phyloP scores from a whole-genome alignment of 2,329 filamentous ascomycete species.

The Capronia americana region DNA sequence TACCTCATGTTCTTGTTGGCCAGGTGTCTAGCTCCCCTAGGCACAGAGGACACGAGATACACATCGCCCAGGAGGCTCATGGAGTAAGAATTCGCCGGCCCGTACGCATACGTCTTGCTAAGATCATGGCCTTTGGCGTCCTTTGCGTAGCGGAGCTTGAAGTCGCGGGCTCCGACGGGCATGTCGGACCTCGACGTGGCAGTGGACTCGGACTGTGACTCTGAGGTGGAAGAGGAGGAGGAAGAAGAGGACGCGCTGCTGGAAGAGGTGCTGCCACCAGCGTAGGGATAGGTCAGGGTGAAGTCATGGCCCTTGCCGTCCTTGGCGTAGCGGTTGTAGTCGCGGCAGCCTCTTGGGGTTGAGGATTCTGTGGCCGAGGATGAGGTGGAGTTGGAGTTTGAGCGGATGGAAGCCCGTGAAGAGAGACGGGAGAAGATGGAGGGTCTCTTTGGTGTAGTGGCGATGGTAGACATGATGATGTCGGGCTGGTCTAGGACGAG shows the following conservation, averaged over 20 bases:
- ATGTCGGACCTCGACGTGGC: not conserved
- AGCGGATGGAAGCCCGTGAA: conserved; percentile 7
- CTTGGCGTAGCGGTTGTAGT: conserved; percentile 23
- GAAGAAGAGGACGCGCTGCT: conserved; percentile 4
- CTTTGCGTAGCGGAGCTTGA: conserved; percentile 28
- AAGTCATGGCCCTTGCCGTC: conserved; percentile 28
- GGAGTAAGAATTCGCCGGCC: not conserved
- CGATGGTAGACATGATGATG: conserved; percentile 19
- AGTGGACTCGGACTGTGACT: not conserved
- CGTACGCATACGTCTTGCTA: conserved; percentile 2
- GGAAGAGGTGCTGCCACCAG: not conserved
- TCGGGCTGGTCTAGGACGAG: not conserved
- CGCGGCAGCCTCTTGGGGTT: conserved; percentile 4
- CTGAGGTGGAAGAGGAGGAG: not conserved
- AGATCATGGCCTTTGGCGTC: conserved; percentile 27
- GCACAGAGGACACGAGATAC: not conserved
- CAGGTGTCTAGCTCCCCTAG: not conserved
- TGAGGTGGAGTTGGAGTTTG: conserved; percentile 11
- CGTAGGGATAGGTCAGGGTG: conserved; percentile 21
- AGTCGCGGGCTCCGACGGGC: conserved; percentile 4
- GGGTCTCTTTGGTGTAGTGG: conserved; percentile 2
- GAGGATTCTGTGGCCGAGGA: conserved; percentile 2
- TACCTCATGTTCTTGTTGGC: conserved; percentile 21
- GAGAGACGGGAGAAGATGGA: conserved; percentile 24
- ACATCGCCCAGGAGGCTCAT: not conserved